Evolutionary conservation across 164 flowering plant genomes (phyloP), one percentile per base, ranked within the genome.

Genomic region (Brasenia schreberi): DNA sequence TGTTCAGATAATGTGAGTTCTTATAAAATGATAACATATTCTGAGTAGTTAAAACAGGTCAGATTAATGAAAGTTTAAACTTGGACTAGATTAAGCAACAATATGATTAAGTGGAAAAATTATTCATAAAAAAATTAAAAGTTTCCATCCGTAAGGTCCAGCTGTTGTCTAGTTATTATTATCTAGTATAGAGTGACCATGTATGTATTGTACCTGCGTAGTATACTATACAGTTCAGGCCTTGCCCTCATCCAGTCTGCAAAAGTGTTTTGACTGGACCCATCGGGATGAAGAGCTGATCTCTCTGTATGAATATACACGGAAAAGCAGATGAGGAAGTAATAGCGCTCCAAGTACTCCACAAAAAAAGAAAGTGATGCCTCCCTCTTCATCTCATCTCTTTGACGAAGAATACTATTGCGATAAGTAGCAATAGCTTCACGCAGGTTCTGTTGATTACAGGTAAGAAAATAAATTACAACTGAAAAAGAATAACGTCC

Each of bases 331-430:
- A 93, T 93, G 53, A 90, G 94, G 76, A 83, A 93, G 82, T 93
- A 93, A 77, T 93, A 93, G 78, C 96, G 82, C 70, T 93, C 98
- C 82, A 93, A 73, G 80, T 93, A 93, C 81, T 93, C 98, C 74
- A 93, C 86, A 73, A 93, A 93, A 71, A 87, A 88, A 42, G 98
- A 90, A 75, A 93, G 94, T 63, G 84, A 76, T 67, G 97, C 88
- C 81, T 87, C 97, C 74, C 88, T 84, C 83, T 88, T 93, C 98
- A 85, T 90, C 80, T 93, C 98, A 85, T 93, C 97, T 63, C 89
- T 78, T 78, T 93, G 94, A 61, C 90, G 86, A 66, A 85, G 77
- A 76, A 93, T 90, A 73, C 89, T 90, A 69, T 80, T 93, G 68
- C 98, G 96, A 72, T 90, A 90, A 63, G 84, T 78, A 75, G 93